Conservation (phyloP, 768 basidiomycete genomes). For the Hydnum rufescens region DNA sequence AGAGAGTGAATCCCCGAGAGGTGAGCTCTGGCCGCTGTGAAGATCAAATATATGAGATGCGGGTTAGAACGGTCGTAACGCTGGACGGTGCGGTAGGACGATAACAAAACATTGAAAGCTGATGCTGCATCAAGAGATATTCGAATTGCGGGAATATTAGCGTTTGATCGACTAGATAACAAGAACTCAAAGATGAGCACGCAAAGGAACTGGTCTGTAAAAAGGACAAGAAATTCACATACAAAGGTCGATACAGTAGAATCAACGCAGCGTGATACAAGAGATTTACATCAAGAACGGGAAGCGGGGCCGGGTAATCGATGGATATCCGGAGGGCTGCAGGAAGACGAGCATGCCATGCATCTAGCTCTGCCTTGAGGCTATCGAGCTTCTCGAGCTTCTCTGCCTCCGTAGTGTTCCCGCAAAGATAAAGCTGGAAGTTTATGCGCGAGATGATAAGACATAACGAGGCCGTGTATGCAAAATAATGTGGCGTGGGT, state of each 20-base stretch:
- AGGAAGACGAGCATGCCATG: neutral
- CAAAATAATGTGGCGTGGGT: neutral
- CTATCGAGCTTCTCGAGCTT: neutral
- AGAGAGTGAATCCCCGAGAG: neutral
- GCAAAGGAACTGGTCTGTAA: neutral
- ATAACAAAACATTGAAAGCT: neutral
- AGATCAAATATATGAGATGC: neutral
- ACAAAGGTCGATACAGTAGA: slow-evolving; percentile 1
- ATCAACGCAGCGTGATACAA: neutral
- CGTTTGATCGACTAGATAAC: neutral
- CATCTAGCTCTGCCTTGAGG: neutral
- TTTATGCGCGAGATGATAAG: neutral
- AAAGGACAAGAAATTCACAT: neutral
- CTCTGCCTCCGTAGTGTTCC: neutral
- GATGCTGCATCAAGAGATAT: neutral
- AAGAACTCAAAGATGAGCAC: neutral
- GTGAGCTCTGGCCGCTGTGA: neutral
- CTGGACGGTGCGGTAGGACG: neutral
- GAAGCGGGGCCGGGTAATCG: neutral
- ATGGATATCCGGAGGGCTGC: neutral
- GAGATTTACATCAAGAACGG: neutral
- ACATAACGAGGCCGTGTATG: neutral
- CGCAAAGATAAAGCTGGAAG: neutral
- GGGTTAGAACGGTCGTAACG: neutral
- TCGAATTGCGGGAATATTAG: neutral